Evolutionary conservation across 352 stramenopile genomes (phyloP).

Genomic region (Globisporangium rhizosaccharum): DNA sequence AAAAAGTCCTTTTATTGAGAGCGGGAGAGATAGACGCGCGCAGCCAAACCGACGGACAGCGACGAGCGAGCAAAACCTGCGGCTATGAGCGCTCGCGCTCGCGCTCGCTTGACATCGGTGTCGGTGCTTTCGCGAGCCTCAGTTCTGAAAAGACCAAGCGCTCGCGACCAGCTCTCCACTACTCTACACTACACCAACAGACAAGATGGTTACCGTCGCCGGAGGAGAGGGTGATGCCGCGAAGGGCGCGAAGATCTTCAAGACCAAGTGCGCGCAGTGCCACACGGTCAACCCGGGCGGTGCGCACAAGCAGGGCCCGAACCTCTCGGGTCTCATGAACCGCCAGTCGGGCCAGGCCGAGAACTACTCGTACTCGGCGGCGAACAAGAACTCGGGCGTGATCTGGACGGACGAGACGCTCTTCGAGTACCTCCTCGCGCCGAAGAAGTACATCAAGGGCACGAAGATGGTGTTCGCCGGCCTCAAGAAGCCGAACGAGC

Average conservation of each 20-base stretch:
- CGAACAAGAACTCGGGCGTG: slow-evolving; percentile 98
- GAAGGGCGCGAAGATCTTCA: slow-evolving; percentile 95
- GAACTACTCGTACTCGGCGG: slow-evolving; percentile 97
- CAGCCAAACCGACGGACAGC: too few species aligned
- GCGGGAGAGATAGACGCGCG: too few species aligned
- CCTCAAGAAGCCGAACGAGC: slow-evolving; percentile 97
- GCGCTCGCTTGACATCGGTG: too few species aligned
- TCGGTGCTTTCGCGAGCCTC: slow-evolving; percentile 6
- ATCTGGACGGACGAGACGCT: slow-evolving; percentile 96
- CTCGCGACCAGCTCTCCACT: slow-evolving; percentile 7
- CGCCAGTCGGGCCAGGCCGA: slow-evolving; percentile 95
- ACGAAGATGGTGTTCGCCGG: slow-evolving; percentile 99
- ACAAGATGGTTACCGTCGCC: slow-evolving; percentile 15
- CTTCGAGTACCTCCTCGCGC: slow-evolving; percentile 98
- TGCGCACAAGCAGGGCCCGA: slow-evolving; percentile 98
- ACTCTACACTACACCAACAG: neutral
- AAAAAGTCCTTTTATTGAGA: too few species aligned
- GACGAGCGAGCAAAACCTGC: neutral
- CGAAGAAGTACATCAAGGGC: slow-evolving; percentile 99
- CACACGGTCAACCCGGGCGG: slow-evolving; percentile 88
- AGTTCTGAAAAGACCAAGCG: slow-evolving; percentile 47
- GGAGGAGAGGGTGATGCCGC: slow-evolving; percentile 61
- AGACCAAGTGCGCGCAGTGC: slow-evolving; percentile 96
- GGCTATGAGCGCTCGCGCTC: neutral
- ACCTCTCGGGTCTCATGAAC: slow-evolving; percentile 96